phyloP scores from a whole-genome alignment of 176 grass and related monocot genomes.

The Miscanthus lutarioriparius region DNA sequence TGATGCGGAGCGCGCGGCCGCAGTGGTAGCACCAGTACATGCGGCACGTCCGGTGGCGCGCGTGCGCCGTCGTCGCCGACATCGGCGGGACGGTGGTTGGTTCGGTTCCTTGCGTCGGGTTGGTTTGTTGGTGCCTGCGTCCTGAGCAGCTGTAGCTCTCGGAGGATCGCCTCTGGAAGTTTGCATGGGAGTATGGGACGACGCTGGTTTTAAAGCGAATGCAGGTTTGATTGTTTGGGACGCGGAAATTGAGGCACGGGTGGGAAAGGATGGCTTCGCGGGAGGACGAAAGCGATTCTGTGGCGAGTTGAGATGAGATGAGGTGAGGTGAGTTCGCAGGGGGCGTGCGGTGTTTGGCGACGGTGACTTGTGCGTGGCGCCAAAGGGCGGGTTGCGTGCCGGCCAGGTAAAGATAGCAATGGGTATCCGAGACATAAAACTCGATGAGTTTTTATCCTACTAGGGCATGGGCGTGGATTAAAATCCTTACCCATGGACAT shows the following conservation, averaged over 20 bases:
- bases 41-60: conserved; percentile 67
- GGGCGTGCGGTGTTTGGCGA: conserved; percentile 15
- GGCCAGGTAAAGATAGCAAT: neutral
- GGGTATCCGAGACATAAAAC: no score
- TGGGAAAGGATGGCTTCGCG: conserved; percentile 82
- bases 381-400: conserved; percentile 48
- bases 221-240: neutral
- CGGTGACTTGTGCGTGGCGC: conserved; percentile 50
- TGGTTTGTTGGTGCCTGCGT: neutral
- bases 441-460: no score
- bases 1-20: conserved; percentile 79
- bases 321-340: neutral
- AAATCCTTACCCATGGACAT: no score
- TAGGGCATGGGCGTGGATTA: no score
- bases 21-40: conserved; percentile 92
- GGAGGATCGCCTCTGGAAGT: neutral
- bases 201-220: conserved; percentile 33
- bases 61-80: conserved; percentile 30
- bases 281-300: conserved; percentile 74
- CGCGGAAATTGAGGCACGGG: conserved; percentile 20
- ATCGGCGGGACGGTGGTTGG: neutral
- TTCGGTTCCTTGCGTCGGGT: neutral
- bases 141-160: neutral
- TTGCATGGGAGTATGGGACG: conserved; percentile 27
- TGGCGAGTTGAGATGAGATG: neutral